Evolutionary conservation across 768 basidiomycete species (phyloP).

Genomic region (Suillus weaverae): DNA sequence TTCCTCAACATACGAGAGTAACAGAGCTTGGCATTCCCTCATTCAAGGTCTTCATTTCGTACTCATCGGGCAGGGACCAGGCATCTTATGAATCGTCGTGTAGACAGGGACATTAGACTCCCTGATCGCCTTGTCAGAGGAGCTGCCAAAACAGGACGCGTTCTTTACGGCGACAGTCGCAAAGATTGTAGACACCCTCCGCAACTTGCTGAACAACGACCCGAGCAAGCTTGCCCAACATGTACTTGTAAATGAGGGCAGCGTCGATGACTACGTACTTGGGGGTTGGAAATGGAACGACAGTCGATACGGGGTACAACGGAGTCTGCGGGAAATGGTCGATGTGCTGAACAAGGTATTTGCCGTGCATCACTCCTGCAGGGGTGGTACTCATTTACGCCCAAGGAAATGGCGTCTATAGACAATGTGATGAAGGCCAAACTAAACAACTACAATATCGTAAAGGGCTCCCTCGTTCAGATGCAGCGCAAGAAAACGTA

Average conservation of each 20-base stretch:
- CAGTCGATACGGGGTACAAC: conserved; percentile 83
- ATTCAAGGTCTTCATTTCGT: conserved; percentile 73
- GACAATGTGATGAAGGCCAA: conserved; percentile 94
- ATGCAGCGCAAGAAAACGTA: conserved; percentile 96
- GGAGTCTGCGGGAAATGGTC: conserved; percentile 78
- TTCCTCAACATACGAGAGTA: conserved; percentile 52
- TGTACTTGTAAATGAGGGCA: conserved; percentile 75
- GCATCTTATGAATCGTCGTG: conserved; percentile 16
- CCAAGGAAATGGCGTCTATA: conserved; percentile 90
- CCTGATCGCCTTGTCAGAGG: conserved; percentile 86
- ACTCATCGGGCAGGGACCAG: conserved; percentile 1
- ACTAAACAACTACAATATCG: conserved; percentile 86
- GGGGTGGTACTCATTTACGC: conserved; percentile 15
- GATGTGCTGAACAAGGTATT: conserved; percentile 83
- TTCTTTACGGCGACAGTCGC: conserved; percentile 87
- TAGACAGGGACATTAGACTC: conserved; percentile 94
- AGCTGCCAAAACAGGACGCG: conserved; percentile 86
- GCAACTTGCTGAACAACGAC: conserved; percentile 88
- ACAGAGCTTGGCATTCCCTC: conserved; percentile 75
- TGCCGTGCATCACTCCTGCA: conserved; percentile 3
- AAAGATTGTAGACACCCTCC: conserved; percentile 91
- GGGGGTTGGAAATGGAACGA: conserved; percentile 91
- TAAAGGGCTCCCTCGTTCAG: conserved; percentile 88
- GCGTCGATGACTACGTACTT: conserved; percentile 79
- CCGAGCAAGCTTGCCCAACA: conserved; percentile 73